Evolutionary conservation across 768 basidiomycete genomes (phyloP).

Genomic region (Amanita pseudoporphyria): DNA sequence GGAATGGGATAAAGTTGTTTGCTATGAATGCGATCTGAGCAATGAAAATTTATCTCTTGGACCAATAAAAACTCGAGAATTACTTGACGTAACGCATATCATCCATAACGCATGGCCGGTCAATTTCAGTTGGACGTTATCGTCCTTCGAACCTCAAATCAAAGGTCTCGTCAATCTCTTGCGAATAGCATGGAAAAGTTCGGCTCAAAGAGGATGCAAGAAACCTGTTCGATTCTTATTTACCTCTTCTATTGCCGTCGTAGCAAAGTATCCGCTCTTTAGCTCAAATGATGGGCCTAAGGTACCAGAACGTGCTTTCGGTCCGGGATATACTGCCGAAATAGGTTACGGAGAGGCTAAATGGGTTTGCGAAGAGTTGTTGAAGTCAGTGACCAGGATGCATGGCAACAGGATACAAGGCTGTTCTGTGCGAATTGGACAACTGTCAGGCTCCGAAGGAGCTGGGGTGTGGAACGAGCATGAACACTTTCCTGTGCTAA

Average conservation of each 20-base stretch:
- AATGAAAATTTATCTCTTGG: constrained; percentile 18
- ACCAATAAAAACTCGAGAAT: constrained; percentile 19
- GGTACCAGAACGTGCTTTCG: constrained; percentile 23
- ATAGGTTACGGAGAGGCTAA: constrained; percentile 28
- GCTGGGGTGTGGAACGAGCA: constrained; percentile 28
- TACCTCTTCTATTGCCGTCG: constrained; percentile 27
- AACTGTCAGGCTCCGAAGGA: constrained; percentile 27
- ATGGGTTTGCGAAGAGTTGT: constrained; percentile 26
- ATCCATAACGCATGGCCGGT: constrained; percentile 34
- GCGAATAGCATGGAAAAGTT: constrained; percentile 16
- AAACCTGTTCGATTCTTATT: constrained; percentile 23
- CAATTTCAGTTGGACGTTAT: constrained; percentile 30
- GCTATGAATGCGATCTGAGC: constrained; percentile 19
- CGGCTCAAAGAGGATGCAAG: constrained; percentile 12
- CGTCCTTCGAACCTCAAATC: constrained; percentile 34
- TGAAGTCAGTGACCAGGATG: constrained; percentile 19
- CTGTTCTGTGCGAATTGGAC: constrained; percentile 24
- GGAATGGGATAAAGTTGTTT: constrained; percentile 21
- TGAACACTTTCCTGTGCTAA: constrained; percentile 27
- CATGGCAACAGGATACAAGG: constrained; percentile 17
- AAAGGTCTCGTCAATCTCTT: constrained; percentile 24
- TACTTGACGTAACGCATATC: constrained; percentile 21
- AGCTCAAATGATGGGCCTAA: constrained; percentile 18
- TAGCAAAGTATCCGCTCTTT: constrained; percentile 20
- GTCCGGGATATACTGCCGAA: constrained; percentile 16